Evolutionary conservation across 2,329 filamentous ascomycete species (phyloP).

Genomic region (Paracorniculantispora psalliotae): DNA sequence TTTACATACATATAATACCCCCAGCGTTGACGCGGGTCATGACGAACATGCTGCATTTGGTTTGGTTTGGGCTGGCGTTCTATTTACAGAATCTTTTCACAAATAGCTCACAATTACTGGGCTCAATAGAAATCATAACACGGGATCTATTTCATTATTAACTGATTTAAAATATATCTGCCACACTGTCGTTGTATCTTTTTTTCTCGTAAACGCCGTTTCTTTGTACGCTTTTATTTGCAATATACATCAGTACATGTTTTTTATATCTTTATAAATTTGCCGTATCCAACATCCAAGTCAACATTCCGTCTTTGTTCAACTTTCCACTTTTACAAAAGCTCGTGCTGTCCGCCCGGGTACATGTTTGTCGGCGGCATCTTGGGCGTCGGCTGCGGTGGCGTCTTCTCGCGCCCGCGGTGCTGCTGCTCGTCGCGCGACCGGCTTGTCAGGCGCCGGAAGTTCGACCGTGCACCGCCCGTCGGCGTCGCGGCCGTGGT

Average conservation of each 20-base stretch:
- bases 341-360: slow-evolving; percentile 32
- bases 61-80: not conserved
- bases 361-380: slow-evolving; percentile 28
- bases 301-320: not conserved
- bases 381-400: slow-evolving; percentile 38
- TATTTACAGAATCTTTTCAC: not conserved
- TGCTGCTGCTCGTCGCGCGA: slow-evolving; percentile 29
- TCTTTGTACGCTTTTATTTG: not conserved
- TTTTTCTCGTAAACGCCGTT: not conserved
- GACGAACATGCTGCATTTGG: not conserved
- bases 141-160: not conserved
- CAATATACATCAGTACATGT: not conserved
- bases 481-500: not conserved
- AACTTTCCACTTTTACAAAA: slow-evolving; percentile 28
- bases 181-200: not conserved
- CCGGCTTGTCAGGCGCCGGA: slow-evolving; percentile 27
- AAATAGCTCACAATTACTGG: not conserved
- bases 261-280: not conserved
- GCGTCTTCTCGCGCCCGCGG: slow-evolving; percentile 28
- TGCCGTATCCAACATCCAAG: slow-evolving; percentile 1
- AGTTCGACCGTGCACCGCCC: slow-evolving; percentile 10
- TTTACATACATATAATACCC: not conserved
- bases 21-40: not conserved
- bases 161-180: not conserved
- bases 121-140: not conserved